These are phyloP conservation scores for Scenedesmus sp. DNA, from an alignment of 163 green algal genomes.

Conservation along the genomic window DNA sequence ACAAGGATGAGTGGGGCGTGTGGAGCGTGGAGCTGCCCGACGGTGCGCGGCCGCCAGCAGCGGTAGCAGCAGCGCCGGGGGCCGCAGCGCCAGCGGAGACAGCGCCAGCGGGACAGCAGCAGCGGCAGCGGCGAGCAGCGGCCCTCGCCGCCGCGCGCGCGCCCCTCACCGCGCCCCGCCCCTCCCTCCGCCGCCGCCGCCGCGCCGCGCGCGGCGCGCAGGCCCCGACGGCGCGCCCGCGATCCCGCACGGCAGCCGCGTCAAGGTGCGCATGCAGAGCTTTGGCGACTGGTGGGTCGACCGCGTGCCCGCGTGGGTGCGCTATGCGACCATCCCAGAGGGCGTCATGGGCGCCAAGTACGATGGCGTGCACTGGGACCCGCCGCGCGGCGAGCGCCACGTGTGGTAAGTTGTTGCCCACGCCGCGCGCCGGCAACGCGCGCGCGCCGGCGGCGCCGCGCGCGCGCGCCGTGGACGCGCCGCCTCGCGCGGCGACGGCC, in stretches of 20 bases:
- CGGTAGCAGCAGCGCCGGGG: not conserved
- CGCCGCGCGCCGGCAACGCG: not conserved
- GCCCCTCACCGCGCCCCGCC: not conserved
- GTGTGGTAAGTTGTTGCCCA: slow-evolving; percentile 48
- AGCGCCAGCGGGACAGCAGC: not conserved
- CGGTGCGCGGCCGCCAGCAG: slow-evolving; percentile 43
- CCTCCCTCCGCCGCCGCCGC: no score
- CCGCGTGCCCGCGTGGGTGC: slow-evolving; percentile 86
- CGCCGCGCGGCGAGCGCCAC: slow-evolving; percentile 67
- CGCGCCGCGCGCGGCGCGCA: no score
- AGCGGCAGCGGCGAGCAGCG: not conserved
- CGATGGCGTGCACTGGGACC: slow-evolving; percentile 90
- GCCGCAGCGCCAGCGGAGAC: not conserved
- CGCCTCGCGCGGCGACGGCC: no score
- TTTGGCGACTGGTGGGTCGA: slow-evolving; percentile 79
- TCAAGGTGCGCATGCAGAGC: slow-evolving; percentile 87
- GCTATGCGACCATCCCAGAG: slow-evolving; percentile 54
- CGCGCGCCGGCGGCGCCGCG: not conserved
- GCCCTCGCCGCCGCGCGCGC: not conserved
- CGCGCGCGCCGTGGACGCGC: not conserved
- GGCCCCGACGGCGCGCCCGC: slow-evolving; percentile 66
- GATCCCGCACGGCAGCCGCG: slow-evolving; percentile 86
- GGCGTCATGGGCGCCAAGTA: slow-evolving; percentile 84
- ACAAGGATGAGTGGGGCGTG: slow-evolving; percentile 84
- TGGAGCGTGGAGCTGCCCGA: slow-evolving; percentile 85